phyloP scores from a whole-genome alignment of 805 yeast genomes.

The Cyberlindnera maritima region DNA sequence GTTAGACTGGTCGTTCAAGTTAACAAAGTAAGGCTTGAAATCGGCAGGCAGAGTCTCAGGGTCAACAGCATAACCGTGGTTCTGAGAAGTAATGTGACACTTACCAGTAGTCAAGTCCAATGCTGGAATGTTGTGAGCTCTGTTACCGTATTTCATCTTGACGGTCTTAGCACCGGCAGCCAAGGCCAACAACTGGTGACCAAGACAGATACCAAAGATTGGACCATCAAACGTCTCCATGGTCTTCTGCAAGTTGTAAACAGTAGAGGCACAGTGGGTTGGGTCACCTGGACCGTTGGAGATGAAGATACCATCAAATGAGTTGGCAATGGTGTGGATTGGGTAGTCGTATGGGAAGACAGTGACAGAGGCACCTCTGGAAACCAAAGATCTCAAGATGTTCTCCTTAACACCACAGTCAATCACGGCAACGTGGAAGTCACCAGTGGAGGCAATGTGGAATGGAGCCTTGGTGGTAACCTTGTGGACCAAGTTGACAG shows the following conservation, averaged over 20 bases:
- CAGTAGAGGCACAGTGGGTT: slow-evolving; percentile 80
- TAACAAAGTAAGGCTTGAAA: slow-evolving; percentile 86
- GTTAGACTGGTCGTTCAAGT: slow-evolving; percentile 92
- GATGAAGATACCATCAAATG: slow-evolving; percentile 92
- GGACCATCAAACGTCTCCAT: slow-evolving; percentile 72
- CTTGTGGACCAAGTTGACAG: slow-evolving; percentile 84
- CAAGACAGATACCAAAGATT: slow-evolving; percentile 95
- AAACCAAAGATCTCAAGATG: slow-evolving; percentile 87
- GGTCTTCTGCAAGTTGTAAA: slow-evolving; percentile 66
- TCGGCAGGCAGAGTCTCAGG: slow-evolving; percentile 67
- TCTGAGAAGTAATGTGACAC: slow-evolving; percentile 97
- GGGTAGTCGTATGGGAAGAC: slow-evolving; percentile 97
- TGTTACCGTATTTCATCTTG: slow-evolving; percentile 95
- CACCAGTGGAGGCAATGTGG: slow-evolving; percentile 68
- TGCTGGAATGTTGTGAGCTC: slow-evolving; percentile 98
- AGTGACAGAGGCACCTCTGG: slow-evolving; percentile 94
- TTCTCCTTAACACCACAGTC: slow-evolving; percentile 99
- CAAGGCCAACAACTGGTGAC: slow-evolving; percentile 93
- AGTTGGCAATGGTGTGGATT: slow-evolving; percentile 82
- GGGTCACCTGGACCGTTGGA: slow-evolving; percentile 99
- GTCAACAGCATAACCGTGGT: slow-evolving; percentile 98
- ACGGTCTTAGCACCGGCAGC: slow-evolving; percentile 93
- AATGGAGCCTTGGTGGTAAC: slow-evolving; percentile 96
- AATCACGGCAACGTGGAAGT: slow-evolving; percentile 82
- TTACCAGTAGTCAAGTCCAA: slow-evolving; percentile 85